Evolutionary conservation across 257 asterid species (phyloP).

Genomic region (Prunella vulgaris): DNA sequence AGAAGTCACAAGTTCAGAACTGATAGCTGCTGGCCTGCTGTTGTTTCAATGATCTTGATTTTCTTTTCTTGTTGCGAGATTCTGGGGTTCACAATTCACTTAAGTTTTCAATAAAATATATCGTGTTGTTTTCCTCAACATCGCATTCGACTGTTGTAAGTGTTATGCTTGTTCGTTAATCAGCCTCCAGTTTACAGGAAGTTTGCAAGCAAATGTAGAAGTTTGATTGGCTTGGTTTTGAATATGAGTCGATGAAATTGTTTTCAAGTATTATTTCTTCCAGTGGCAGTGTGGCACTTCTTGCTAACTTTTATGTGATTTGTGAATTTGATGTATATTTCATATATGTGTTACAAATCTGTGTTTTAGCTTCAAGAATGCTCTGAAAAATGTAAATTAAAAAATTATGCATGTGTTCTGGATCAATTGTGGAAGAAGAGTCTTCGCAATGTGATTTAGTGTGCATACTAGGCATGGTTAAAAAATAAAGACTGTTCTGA

Average conservation of each 20-base stretch:
- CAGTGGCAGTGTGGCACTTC: background rate
- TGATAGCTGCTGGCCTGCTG: background rate
- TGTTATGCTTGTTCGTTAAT: background rate
- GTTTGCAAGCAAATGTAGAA: background rate
- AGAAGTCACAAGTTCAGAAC: background rate
- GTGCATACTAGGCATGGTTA: background rate
- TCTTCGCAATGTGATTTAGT: background rate
- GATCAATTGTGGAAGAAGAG: background rate
- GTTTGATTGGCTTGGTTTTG: background rate
- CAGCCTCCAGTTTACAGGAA: background rate
- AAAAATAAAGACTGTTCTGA: background rate
- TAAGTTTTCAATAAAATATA: background rate
- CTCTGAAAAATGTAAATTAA: background rate
- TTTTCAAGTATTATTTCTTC: background rate
- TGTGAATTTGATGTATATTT: background rate
- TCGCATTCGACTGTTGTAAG: background rate
- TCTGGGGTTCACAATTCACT: background rate
- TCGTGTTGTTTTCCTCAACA: background rate
- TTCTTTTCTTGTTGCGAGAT: background rate
- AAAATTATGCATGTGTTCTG: background rate
- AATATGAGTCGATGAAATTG: background rate
- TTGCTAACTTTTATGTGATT: background rate
- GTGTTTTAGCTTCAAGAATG: background rate
- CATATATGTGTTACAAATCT: slow-evolving; percentile 1
- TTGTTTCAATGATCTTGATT: background rate